phyloP scores from a whole-genome alignment of 2,329 filamentous ascomycete genomes.

The Aureobasidium namibiae region DNA sequence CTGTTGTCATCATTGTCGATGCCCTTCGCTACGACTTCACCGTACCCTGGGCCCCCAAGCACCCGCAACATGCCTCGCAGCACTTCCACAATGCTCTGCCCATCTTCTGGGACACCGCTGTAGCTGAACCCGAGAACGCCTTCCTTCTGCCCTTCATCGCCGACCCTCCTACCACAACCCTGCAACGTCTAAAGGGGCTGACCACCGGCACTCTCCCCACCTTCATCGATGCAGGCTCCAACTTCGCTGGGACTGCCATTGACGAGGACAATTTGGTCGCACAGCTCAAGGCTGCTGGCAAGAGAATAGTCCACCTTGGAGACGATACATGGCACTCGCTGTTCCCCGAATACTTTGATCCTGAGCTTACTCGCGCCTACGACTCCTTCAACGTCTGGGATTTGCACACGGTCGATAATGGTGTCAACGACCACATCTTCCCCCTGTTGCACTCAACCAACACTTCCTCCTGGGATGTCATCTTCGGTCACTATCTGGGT shows the following conservation, averaged over 20 bases:
- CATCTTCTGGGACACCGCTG: slow-evolving; percentile 74
- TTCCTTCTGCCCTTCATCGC: slow-evolving; percentile 93
- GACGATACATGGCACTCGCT: slow-evolving; percentile 95
- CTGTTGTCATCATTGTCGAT: slow-evolving; percentile 84
- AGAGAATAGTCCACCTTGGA: slow-evolving; percentile 85
- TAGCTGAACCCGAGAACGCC: slow-evolving; percentile 67
- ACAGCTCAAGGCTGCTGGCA: slow-evolving; percentile 55
- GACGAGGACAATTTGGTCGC: slow-evolving; percentile 78
- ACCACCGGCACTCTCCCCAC: slow-evolving; percentile 93
- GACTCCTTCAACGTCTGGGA: slow-evolving; percentile 99
- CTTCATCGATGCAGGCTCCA: slow-evolving; percentile 88
- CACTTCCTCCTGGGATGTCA: slow-evolving; percentile 75
- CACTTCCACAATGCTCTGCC: slow-evolving; percentile 84
- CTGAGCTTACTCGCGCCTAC: slow-evolving; percentile 77
- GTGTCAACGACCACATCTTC: slow-evolving; percentile 83
- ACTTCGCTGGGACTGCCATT: slow-evolving; percentile 90
- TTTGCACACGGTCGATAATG: slow-evolving; percentile 91
- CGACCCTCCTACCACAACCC: slow-evolving; percentile 86
- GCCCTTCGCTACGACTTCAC: slow-evolving; percentile 96
- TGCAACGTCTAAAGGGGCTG: slow-evolving; percentile 86
- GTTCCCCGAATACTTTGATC: slow-evolving; percentile 88
- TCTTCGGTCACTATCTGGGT: slow-evolving; percentile 87
- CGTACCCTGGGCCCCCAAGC: slow-evolving; percentile 54
- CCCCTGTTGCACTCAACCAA: slow-evolving; percentile 64
- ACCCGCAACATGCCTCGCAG: slow-evolving; percentile 42